Percentiles rank a stretch among this genome's conserved stretches.
phyloP scores from a whole-genome alignment of 129 eudicot species.

The Chrysanthemum makinoi region DNA sequence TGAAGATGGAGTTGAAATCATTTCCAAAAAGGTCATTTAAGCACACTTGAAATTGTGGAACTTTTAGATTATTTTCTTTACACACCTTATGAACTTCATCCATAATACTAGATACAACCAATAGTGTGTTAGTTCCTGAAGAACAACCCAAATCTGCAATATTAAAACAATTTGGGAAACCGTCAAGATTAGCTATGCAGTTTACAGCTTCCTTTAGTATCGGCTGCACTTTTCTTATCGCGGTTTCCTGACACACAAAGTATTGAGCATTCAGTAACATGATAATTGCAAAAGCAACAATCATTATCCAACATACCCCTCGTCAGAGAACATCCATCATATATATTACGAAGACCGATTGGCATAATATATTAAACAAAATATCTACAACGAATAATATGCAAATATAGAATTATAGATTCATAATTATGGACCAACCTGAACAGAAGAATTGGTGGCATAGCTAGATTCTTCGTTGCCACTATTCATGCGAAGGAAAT shows the following conservation, averaged over 20 bases:
- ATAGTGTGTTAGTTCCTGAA: slow-evolving; percentile 3
- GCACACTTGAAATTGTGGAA: slow-evolving; percentile 8
- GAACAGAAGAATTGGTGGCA: not conserved
- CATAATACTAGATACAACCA: not conserved
- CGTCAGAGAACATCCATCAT: no score
- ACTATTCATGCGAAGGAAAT: not conserved
- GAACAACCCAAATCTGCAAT: slow-evolving; percentile 16
- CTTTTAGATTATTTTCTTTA: not conserved
- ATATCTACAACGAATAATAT: not conserved
- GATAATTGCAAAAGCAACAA: not conserved
- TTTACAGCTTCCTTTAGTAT: not conserved
- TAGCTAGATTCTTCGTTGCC: slow-evolving; percentile 6
- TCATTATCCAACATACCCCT: not conserved
- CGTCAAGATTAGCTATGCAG: not conserved
- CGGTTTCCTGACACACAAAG: not conserved
- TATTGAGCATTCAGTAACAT: no score
- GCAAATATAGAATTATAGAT: not conserved
- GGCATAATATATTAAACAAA: not conserved
- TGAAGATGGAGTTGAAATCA: slow-evolving; percentile 1
- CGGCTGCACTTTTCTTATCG: not conserved
- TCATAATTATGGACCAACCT: not conserved
- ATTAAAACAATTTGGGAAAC: not conserved
- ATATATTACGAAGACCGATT: no score
- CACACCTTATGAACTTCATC: slow-evolving; percentile 8
- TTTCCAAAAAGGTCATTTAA: not conserved